Evolutionary conservation across 495 filamentous ascomycete genomes (phyloP), one percentile per base, ranked within the genome.

Genomic region (Penicillium odoratum): DNA sequence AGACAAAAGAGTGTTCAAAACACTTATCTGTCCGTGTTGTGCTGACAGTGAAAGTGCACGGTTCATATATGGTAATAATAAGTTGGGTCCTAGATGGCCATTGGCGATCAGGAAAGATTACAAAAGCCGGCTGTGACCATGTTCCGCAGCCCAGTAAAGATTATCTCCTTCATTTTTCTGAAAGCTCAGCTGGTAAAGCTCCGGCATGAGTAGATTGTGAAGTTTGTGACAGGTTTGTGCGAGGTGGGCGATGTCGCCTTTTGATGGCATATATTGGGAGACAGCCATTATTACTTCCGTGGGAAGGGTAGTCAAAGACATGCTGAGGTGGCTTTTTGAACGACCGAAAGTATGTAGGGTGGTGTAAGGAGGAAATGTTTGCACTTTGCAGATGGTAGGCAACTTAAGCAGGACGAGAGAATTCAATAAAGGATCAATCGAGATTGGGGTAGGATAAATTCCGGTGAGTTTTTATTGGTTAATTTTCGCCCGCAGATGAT

Each of bases 11-110:
- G 48, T 34, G 11, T 50, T 34, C 48, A 33, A 29, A 50, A 50
- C 48, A 50, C 48, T 33, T 34, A 18, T 50, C 28, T 50, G 48
- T 50, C 48, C 48, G 15, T 15, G 15, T 16, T 50, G 48, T n/a
- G 28, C 48, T 5, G 48, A 50, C 25, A 50, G 48, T 50, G 28
- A 33, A 33, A 50, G 5, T 16, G 48, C 48, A 34, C 26, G 25
- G 48, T 50, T 50, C 48, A 50, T 50, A 50, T 50, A 15, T 33
- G 48, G 48, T 15, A 16, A 34, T 50, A 50, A 34, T 15, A 16
- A 11, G 2, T 33, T 16, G 7, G 5, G 15, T 50, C 28, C 48
- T 29, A 34, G 48, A 34, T 50, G 28, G 48, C 10, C 29, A 50
- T 50, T 50, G 4, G 28, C 48, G 10, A 5, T 16, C 10, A 50